Base-by-base conservation (phyloP, 306 rosid species). In the Echinosophora koreensis region DNA sequence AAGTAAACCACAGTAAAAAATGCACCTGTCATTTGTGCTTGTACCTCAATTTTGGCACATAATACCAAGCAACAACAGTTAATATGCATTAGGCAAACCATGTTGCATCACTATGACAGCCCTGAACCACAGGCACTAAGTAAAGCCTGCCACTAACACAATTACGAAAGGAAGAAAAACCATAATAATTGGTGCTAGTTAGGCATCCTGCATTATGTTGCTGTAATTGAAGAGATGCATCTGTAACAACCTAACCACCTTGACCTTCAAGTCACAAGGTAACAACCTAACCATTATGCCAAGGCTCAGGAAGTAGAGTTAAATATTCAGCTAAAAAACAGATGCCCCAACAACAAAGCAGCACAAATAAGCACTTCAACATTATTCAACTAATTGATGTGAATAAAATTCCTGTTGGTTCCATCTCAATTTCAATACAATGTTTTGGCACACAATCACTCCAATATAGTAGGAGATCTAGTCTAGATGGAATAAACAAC, bases 331-430 rank as follows among this genome's bases (percentile, higher is more conserved):
- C 18, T 22, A 34, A 11, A 11, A 17, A 5, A 16, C 11, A 71
- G 30, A 60, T 30, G 34, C 37, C 11, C 41, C 61, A 77, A 27
- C 18, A 37, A 46, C 56, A 66, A 66, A 13, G 12, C 73, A 55
- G 47, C 47, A 54, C 42, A 34, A 28, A 41, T 66, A 61, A 32
- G 41, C 44, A 32, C 12, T 61, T 14, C 65, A 50, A 35, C 77
- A 18, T 74, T 68, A 76, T 70, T 70, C 74, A 75, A 49, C 58
- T 67, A 62, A 44, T 9, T 90, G 66, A 54, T 44, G 37, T 60
- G 78, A 82, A 79, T 75, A 77, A 86, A 86, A 76, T 82, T 84
- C 82, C 80, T 82, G 75, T 66, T 52, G 77, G 86, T 79, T 76
- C 67, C 74, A 69, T 52, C 84, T 76, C 89, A 82, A 38, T 35